Evolutionary conservation across 441 rosid species (phyloP).

Genomic region (Populus hybrid): DNA sequence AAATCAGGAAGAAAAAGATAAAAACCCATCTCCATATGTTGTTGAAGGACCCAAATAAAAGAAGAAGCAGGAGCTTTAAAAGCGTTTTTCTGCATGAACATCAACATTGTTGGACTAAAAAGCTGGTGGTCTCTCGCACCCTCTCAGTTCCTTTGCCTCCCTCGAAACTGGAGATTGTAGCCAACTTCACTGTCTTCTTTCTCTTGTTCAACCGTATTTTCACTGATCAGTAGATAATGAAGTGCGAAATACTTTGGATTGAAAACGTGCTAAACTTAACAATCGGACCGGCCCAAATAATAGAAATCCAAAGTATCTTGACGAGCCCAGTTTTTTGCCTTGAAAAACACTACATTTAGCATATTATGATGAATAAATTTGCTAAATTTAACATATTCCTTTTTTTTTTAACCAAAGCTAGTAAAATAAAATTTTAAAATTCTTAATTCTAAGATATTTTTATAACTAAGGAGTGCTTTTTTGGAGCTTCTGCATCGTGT

Average conservation of each 20-base stretch:
- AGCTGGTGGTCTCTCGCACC: not conserved
- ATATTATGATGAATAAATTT: too few relatives aligned
- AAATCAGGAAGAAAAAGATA: not conserved
- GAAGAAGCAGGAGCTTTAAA: not conserved
- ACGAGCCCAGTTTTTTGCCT: not conserved
- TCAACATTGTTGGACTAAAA: not conserved
- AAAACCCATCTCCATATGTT: not conserved
- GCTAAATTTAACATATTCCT: not conserved
- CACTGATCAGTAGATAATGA: not conserved
- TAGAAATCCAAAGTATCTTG: not conserved
- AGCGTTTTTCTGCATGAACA: not conserved
- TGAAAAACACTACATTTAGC: not conserved
- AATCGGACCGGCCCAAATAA: not conserved
- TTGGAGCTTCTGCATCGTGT: too few relatives aligned
- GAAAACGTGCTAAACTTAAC: too few relatives aligned
- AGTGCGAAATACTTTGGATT: not conserved
- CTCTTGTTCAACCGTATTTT: not conserved
- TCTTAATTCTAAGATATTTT: too few relatives aligned
- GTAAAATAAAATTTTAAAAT: not conserved
- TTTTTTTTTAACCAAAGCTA: not conserved
- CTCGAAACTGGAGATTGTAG: not conserved
- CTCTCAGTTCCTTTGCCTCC: not conserved
- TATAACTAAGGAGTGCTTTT: too few relatives aligned
- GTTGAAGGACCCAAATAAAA: not conserved
- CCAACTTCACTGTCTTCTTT: not conserved